These are phyloP conservation scores for Musa beccarii DNA, from an alignment of 176 grass and related monocot species.

Conservation along the genomic window DNA sequence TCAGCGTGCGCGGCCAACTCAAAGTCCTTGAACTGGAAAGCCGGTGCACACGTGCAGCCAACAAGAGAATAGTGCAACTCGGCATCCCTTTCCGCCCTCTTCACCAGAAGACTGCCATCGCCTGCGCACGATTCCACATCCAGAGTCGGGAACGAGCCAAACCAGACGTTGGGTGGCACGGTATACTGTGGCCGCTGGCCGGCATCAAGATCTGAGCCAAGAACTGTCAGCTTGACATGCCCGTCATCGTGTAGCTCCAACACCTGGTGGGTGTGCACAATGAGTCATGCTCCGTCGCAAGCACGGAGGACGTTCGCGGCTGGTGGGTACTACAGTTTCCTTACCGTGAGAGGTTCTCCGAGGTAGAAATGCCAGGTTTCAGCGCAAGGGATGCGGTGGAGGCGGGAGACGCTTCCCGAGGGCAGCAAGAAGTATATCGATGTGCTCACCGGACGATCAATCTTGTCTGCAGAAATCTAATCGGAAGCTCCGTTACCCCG, in stretches of 20 bases:
- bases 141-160: constrained; percentile 78
- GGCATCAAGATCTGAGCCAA: constrained; percentile 64
- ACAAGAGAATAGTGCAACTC: constrained; percentile 76
- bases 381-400: constrained; percentile 89
- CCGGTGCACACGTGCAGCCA: constrained; percentile 79
- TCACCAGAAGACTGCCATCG: constrained; percentile 64
- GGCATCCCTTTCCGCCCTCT: constrained; percentile 44
- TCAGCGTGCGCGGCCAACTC: constrained; percentile 55
- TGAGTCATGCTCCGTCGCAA: too few species aligned
- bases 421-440: constrained; percentile 88
- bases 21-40: constrained; percentile 77
- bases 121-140: constrained; percentile 67
- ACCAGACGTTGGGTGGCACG: constrained; percentile 84
- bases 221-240: constrained; percentile 64
- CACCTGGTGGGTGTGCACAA: constrained; percentile 31
- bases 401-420: constrained; percentile 55
- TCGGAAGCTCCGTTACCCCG: background rate
- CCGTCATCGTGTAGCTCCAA: constrained; percentile 91
- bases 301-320: too few species aligned
- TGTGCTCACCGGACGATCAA: constrained; percentile 69
- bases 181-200: constrained; percentile 88
- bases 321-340: background rate
- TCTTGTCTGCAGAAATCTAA: constrained; percentile 51
- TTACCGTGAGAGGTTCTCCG: constrained; percentile 94
- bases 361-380: constrained; percentile 99